Evolutionary conservation across 768 basidiomycete species (phyloP).

Genomic region (Floccularia luteovirens): DNA sequence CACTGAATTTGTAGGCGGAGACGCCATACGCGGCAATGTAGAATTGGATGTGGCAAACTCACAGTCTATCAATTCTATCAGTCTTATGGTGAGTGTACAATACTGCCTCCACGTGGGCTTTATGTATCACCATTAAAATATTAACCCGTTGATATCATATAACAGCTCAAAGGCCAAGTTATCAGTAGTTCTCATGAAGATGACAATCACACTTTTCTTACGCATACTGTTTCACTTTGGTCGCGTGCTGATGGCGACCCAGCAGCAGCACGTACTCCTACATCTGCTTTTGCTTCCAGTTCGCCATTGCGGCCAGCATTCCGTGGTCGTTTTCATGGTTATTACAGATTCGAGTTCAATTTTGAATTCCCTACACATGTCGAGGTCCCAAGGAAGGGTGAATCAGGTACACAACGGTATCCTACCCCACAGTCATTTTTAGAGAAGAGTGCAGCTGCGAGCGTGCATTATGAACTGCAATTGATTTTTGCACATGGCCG

Average conservation of each 20-base stretch:
- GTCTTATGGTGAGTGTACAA: too few species aligned
- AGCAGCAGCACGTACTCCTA: too few species aligned
- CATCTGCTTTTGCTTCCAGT: not conserved
- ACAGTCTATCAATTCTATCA: too few species aligned
- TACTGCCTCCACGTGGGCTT: not conserved
- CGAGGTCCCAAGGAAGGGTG: not conserved
- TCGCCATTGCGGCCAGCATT: not conserved
- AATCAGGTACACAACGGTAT: not conserved
- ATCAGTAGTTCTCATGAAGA: too few species aligned
- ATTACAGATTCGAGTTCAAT: not conserved
- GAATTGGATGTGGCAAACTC: too few species aligned
- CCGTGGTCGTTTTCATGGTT: not conserved
- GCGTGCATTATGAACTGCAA: slow-evolving; percentile 2
- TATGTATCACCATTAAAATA: too few species aligned
- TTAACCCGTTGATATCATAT: too few species aligned
- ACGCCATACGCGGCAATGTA: too few species aligned
- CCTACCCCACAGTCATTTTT: slow-evolving; percentile 3
- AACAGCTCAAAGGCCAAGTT: too few species aligned
- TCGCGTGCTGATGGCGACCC: not conserved
- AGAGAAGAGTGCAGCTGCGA: not conserved
- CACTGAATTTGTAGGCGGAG: too few species aligned
- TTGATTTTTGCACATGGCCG: slow-evolving; percentile 2
- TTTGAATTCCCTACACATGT: not conserved
- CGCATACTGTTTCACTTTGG: too few species aligned
- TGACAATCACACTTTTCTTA: too few species aligned